Percentiles rank a stretch among this genome's conserved stretches.
Evolutionary conservation across 495 filamentous ascomycete species (phyloP).

Genomic region (Corynascus novoguineensis): DNA sequence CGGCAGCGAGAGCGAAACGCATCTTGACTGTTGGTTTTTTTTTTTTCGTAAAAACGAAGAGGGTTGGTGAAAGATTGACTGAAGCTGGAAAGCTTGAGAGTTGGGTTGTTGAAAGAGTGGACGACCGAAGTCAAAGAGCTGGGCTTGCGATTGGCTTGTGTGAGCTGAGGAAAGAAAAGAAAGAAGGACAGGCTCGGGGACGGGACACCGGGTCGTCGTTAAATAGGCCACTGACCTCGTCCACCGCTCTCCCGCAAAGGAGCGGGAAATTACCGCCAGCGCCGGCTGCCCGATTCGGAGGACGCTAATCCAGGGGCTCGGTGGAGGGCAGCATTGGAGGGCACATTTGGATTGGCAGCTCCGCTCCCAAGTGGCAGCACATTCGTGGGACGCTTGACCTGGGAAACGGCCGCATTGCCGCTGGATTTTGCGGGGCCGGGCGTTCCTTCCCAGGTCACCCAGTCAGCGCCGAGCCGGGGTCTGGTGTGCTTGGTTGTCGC

Average conservation of each 20-base stretch:
- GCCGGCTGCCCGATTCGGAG: constrained; percentile 21
- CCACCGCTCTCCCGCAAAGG: constrained; percentile 7
- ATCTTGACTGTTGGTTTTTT: constrained; percentile 48
- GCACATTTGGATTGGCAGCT: constrained; percentile 17
- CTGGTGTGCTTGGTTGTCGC: not conserved
- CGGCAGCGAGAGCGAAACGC: constrained; percentile 46
- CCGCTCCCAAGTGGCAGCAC: constrained; percentile 8
- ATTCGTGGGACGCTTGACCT: no score
- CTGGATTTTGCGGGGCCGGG: constrained; percentile 7
- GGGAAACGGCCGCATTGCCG: not conserved
- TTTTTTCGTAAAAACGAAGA: constrained; percentile 35
- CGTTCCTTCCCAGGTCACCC: constrained; percentile 11
- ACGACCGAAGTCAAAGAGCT: constrained; percentile 55
- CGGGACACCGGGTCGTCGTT: constrained; percentile 22
- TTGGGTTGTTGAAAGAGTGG: constrained; percentile 51
- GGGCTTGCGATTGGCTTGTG: constrained; percentile 45
- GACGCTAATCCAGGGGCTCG: constrained; percentile 33
- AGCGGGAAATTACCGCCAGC: constrained; percentile 32
- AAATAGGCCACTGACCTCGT: constrained; percentile 25
- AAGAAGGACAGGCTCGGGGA: constrained; percentile 24
- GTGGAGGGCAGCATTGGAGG: constrained; percentile 22
- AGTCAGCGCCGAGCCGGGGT: constrained; percentile 8
- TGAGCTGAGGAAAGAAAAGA: constrained; percentile 43
- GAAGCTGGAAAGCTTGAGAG: constrained; percentile 40
- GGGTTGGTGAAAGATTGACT: constrained; percentile 34